Conservation (phyloP, 352 stramenopile species). For the Phytophthora parvispora region DNA sequence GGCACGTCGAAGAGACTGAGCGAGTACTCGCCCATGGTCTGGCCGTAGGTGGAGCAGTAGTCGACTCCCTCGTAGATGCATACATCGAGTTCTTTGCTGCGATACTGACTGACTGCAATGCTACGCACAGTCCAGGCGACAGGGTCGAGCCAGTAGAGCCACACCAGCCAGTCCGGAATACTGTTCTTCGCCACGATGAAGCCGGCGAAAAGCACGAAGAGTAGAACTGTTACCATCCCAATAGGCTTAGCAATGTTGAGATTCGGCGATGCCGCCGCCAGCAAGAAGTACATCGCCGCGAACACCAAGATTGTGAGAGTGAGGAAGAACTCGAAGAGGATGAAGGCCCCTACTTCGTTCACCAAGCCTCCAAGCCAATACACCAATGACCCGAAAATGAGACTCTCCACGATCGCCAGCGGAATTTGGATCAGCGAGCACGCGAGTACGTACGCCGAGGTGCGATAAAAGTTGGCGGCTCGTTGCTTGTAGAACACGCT, state of each 20-base stretch:
- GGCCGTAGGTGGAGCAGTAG: neutral
- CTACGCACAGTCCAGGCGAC: conserved; percentile 3
- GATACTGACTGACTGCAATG: conserved; percentile 6
- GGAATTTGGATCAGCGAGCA: conserved; percentile 2
- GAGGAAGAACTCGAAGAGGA: conserved; percentile 3
- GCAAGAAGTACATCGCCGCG: neutral
- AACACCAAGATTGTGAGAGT: conserved; percentile 3
- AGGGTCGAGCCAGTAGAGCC: conserved; percentile 6
- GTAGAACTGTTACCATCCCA: neutral
- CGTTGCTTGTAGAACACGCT: conserved; percentile 14
- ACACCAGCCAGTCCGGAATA: neutral
- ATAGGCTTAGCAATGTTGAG: conserved; percentile 8
- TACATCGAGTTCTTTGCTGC: neutral
- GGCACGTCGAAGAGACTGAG: conserved; percentile 1
- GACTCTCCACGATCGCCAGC: neutral
- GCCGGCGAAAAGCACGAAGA: neutral
- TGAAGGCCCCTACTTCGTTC: neutral
- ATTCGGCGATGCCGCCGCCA: conserved; percentile 1
- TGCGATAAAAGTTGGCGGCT: conserved; percentile 8
- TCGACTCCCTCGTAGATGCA: neutral
- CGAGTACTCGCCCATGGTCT: conserved; percentile 4
- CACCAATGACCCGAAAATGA: conserved; percentile 12
- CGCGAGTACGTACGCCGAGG: neutral
- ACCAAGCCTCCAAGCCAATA: conserved; percentile 5
- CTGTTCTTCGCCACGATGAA: conserved; percentile 4